Evolutionary conservation across 2,329 filamentous ascomycete genomes (phyloP), one percentile per base, ranked within the genome.

Genomic region (Tolypocladium ophioglossoides): DNA sequence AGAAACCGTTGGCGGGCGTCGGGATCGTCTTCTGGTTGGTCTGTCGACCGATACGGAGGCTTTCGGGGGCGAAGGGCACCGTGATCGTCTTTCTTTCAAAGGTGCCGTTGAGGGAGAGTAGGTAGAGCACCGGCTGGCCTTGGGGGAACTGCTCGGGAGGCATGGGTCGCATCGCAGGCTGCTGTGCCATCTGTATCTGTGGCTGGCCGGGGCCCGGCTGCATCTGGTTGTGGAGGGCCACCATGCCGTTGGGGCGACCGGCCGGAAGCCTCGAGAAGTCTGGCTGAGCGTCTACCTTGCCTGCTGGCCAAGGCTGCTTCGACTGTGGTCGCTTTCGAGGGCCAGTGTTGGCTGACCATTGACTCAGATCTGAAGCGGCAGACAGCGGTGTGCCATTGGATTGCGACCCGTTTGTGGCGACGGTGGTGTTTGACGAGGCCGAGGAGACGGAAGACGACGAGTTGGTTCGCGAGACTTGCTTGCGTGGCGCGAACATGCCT

Each of bases 31-130:
- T 97, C 60, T 90, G 89, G 70, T 99, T 99, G 22, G 94, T 99
- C 72, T 99, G 94, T 50, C 94, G 87, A 47, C 94, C 94, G 65
- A 99, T 96, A 58, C 91, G 85, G 51, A 99, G 77, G 41, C 89
- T 87, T n/a, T 97, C 92, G n/a, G 94, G 94, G 59, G 83, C 88
- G 68, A 88, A 96, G 0, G 94, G 94, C 2, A 99, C 89, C 37
- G 82, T 89, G 62, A 99, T 97, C 46, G 91, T 94, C 73, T 99
- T 99, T 64, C 91, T 86, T 70, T 97, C 94, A 67, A 99, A 99
- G 1, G 92, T 97, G 55, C 90, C 89, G 66, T 99, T 99, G 64
- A 97, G 83, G 0, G 94, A 95, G 7, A 92, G 74, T 6, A 99
- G 81, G 57, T 91, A 90, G 44, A 96, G 79, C 24, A 96, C 85